These are phyloP conservation scores for Hippophae rhamnoides DNA, from an alignment of 306 rosid species.

Conservation along the genomic window DNA sequence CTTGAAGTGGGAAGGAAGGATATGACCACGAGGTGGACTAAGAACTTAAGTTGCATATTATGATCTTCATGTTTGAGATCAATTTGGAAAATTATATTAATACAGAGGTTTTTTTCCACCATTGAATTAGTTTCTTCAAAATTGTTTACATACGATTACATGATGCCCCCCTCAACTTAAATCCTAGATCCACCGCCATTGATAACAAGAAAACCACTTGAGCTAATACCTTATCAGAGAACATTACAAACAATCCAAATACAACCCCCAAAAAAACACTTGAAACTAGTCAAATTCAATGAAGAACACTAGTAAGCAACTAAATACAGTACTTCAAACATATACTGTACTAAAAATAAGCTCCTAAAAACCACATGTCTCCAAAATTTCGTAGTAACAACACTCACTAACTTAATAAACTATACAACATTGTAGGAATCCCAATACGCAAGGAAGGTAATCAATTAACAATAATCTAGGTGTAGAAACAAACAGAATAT, in stretches of 20 bases:
- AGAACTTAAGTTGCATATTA: no score
- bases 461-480: slow-evolving; percentile 17
- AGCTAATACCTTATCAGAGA: background rate
- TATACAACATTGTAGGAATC: background rate
- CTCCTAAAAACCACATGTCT: slow-evolving; percentile 9
- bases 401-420: background rate
- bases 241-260: background rate
- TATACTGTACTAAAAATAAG: background rate
- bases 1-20: no score
- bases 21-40: no score
- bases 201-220: no score
- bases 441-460: background rate
- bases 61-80: no score
- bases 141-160: no score
- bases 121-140: no score
- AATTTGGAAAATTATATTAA: no score
- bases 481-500: background rate
- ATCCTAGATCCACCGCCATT: no score
- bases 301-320: background rate
- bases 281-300: background rate
- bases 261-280: background rate
- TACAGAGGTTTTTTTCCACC: no score
- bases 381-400: background rate
- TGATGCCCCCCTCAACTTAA: no score
- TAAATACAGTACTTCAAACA: background rate